These are phyloP conservation scores for Pythium dissimile DNA, from an alignment of 352 stramenopile genomes.

Conservation along the genomic window DNA sequence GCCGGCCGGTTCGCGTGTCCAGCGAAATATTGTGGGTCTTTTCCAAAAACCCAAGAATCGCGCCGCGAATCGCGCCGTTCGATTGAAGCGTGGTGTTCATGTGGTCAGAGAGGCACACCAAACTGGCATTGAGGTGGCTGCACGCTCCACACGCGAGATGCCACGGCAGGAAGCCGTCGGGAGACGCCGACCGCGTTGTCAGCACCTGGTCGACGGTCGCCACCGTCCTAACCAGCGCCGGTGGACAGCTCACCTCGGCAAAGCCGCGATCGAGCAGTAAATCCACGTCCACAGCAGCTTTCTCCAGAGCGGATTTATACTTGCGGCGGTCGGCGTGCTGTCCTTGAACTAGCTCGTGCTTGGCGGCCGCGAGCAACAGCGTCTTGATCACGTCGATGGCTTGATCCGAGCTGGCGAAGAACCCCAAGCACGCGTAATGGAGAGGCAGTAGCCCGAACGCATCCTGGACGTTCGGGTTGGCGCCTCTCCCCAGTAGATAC, in stretches of 20 bases:
- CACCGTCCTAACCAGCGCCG: slow-evolving; percentile 33
- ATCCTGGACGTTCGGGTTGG: slow-evolving; percentile 62
- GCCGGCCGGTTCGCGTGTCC: slow-evolving; percentile 17
- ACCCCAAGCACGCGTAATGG: slow-evolving; percentile 67
- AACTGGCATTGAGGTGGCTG: slow-evolving; percentile 26
- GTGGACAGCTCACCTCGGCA: slow-evolving; percentile 27
- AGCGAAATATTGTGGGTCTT: slow-evolving; percentile 36
- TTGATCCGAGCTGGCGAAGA: slow-evolving; percentile 29
- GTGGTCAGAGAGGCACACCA: slow-evolving; percentile 44
- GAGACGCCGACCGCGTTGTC: not conserved
- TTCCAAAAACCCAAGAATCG: slow-evolving; percentile 38
- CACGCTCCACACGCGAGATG: slow-evolving; percentile 63
- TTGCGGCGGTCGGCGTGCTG: slow-evolving; percentile 51
- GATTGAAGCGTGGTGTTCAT: slow-evolving; percentile 33
- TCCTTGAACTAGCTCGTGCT: slow-evolving; percentile 28
- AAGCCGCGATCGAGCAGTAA: slow-evolving; percentile 44
- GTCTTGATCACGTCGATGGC: slow-evolving; percentile 31
- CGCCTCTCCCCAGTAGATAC: slow-evolving; percentile 39
- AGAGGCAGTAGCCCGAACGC: slow-evolving; percentile 50
- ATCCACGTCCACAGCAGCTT: slow-evolving; percentile 54
- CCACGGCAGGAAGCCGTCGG: slow-evolving; percentile 43
- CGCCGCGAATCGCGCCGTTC: slow-evolving; percentile 38
- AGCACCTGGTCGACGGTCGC: slow-evolving; percentile 35
- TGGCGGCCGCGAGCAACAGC: slow-evolving; percentile 26
- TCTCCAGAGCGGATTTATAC: slow-evolving; percentile 47